These are phyloP conservation scores for Effrenium voratum DNA, from an alignment of 73 alveolate genomes.

Conservation along the genomic window DNA sequence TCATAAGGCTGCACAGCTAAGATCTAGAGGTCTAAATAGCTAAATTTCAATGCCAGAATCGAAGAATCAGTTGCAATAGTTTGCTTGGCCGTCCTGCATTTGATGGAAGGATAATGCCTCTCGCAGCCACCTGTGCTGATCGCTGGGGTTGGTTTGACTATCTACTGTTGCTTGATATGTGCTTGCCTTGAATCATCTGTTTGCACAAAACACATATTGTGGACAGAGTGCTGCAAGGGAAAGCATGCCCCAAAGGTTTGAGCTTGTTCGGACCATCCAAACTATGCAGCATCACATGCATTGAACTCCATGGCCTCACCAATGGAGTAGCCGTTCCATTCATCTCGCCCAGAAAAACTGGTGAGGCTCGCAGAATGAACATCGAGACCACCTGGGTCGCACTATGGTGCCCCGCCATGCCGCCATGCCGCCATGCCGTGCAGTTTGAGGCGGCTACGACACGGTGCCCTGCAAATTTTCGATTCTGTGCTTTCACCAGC, in stretches of 20 bases:
- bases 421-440: background rate
- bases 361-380: slow-evolving; percentile 80
- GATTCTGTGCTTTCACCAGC: slow-evolving; percentile 59
- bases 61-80: too few species aligned
- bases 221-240: too few species aligned
- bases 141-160: background rate
- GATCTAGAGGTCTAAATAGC: too few species aligned
- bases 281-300: too few species aligned
- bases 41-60: too few species aligned
- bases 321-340: slow-evolving; percentile 88
- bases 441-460: background rate
- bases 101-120: too few species aligned
- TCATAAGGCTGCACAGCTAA: too few species aligned
- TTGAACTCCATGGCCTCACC: slow-evolving; percentile 53
- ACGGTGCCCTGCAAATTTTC: slow-evolving; percentile 73
- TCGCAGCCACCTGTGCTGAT: slow-evolving; percentile 55
- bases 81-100: too few species aligned
- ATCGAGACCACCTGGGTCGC: slow-evolving; percentile 44
- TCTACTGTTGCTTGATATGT: background rate
- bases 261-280: too few species aligned
- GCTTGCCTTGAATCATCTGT: too few species aligned
- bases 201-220: too few species aligned
- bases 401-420: background rate
- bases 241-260: too few species aligned
- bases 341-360: slow-evolving; percentile 86